These are phyloP conservation scores for Punctularia strigosozonata DNA, from an alignment of 768 basidiomycete species.

Conservation along the genomic window DNA sequence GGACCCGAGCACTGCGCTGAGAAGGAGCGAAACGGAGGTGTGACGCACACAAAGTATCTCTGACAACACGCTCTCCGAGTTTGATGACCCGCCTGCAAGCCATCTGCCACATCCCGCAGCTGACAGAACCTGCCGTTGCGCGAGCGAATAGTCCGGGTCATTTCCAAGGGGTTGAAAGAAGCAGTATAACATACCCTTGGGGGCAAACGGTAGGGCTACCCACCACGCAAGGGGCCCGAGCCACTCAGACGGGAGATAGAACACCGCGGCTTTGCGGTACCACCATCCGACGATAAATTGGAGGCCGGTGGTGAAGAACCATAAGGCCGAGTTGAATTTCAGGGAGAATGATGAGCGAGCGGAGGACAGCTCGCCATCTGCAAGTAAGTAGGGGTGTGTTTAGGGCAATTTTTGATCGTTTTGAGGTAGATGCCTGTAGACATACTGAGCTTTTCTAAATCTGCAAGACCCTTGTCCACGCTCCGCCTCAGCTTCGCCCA, in stretches of 20 bases:
- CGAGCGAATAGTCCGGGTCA: conserved; percentile 3
- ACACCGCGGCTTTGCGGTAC: conserved; percentile 84
- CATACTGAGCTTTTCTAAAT: conserved; percentile 88
- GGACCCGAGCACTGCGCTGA: no score
- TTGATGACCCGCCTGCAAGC: conserved; percentile 80
- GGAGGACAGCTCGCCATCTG: conserved; percentile 70
- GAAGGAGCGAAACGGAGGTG: no score
- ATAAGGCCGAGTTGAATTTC: conserved; percentile 64
- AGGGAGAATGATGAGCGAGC: conserved; percentile 67
- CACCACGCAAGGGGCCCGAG: conserved; percentile 84
- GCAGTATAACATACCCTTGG: conserved; percentile 65
- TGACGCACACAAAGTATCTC: conserved; percentile 40
- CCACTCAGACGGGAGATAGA: conserved; percentile 88
- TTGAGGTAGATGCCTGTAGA: conserved; percentile 9
- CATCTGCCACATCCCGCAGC: conserved; percentile 93
- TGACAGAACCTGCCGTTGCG: conserved; percentile 62
- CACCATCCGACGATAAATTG: conserved; percentile 85
- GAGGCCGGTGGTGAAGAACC: conserved; percentile 78
- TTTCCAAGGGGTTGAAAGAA: background rate
- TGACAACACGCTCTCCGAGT: conserved; percentile 62
- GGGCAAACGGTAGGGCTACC: conserved; percentile 84
- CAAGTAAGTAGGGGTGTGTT: background rate
- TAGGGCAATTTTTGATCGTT: conserved; percentile 1
- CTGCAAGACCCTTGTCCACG: conserved; percentile 84
- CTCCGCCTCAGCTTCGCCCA: conserved; percentile 91